Conservation (phyloP, 495 filamentous ascomycete species). For the Penicillium manginii region DNA sequence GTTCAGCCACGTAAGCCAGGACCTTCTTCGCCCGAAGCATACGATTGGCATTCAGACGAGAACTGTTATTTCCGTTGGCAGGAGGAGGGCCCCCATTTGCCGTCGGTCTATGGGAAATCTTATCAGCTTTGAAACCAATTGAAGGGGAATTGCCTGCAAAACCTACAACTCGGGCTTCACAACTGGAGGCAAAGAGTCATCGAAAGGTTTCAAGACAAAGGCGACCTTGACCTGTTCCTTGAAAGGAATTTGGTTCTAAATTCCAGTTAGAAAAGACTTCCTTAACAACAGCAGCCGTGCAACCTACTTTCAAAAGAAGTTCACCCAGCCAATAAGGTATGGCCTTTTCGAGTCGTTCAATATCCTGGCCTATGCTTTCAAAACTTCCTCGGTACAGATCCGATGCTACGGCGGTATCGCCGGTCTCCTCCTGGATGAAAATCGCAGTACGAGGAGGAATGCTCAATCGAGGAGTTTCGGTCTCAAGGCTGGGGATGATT, state of each 20-base stretch:
- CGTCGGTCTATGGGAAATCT: slow-evolving; percentile 21
- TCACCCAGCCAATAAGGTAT: slow-evolving; percentile 93
- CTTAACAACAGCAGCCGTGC: slow-evolving; percentile 5
- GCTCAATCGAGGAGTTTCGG: slow-evolving; percentile 83
- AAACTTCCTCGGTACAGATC: slow-evolving; percentile 92
- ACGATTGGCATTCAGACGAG: slow-evolving; percentile 90
- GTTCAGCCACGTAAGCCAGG: slow-evolving; percentile 86
- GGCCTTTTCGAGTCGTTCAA: slow-evolving; percentile 79
- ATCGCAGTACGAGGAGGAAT: slow-evolving; percentile 80
- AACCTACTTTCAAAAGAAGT: slow-evolving; percentile 71
- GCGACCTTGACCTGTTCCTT: slow-evolving; percentile 96
- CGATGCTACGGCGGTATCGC: slow-evolving; percentile 82
- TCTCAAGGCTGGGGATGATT: slow-evolving; percentile 76
- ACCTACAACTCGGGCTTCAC: slow-evolving; percentile 62
- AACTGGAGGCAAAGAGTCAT: slow-evolving; percentile 73
- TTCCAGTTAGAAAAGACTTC: slow-evolving; percentile 3
- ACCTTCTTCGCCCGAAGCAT: slow-evolving; percentile 97
- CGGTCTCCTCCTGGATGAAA: slow-evolving; percentile 92
- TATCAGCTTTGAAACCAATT: slow-evolving; percentile 12
- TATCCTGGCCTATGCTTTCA: slow-evolving; percentile 72
- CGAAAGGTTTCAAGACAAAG: slow-evolving; percentile 85
- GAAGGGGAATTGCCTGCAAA: neutral
- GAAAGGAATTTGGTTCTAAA: slow-evolving; percentile 73
- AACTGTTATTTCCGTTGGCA: slow-evolving; percentile 57
- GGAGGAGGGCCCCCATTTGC: slow-evolving; percentile 26